phyloP scores from a whole-genome alignment of 1,284 basidiomycete species.

The Sporisorium graminicola region DNA sequence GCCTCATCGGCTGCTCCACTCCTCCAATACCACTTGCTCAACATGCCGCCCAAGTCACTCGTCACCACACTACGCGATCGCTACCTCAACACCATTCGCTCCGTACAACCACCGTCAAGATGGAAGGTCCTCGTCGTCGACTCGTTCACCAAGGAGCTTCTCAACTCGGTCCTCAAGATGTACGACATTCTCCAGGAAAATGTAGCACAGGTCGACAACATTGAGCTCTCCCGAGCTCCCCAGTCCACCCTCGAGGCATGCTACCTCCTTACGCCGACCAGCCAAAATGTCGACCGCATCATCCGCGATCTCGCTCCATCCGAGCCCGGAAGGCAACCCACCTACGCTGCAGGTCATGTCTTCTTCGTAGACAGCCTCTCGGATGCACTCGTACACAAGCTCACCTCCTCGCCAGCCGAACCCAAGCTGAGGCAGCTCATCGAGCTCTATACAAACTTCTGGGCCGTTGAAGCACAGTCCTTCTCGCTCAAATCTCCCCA shows the following conservation, averaged over 20 bases:
- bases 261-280: constrained; percentile 94
- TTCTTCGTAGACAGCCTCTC: constrained; percentile 91
- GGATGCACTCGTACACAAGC: constrained; percentile 60
- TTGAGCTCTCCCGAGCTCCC: constrained; percentile 59
- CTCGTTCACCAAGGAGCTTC: constrained; percentile 85
- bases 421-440: constrained; percentile 65
- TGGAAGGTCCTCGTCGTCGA: constrained; percentile 99
- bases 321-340: constrained; percentile 67
- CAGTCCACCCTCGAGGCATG: constrained; percentile 62
- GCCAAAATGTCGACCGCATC: constrained; percentile 90
- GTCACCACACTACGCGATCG: constrained; percentile 54
- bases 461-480: constrained; percentile 60
- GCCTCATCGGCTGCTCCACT: too few relatives aligned
- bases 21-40: constrained; percentile 11
- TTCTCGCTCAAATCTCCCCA: constrained; percentile 64
- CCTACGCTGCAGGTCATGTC: constrained; percentile 88
- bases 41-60: constrained; percentile 51
- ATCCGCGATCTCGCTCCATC: constrained; percentile 72
- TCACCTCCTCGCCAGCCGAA: constrained; percentile 65
- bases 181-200: constrained; percentile 72
- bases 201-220: constrained; percentile 66
- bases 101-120: constrained; percentile 69
- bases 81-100: constrained; percentile 63
- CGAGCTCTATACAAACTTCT: constrained; percentile 67
- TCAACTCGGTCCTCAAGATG: constrained; percentile 89